Percentiles rank a stretch among this genome's conserved stretches.
Evolutionary conservation across 306 rosid species (phyloP).

Genomic region (Rosa chinensis): DNA sequence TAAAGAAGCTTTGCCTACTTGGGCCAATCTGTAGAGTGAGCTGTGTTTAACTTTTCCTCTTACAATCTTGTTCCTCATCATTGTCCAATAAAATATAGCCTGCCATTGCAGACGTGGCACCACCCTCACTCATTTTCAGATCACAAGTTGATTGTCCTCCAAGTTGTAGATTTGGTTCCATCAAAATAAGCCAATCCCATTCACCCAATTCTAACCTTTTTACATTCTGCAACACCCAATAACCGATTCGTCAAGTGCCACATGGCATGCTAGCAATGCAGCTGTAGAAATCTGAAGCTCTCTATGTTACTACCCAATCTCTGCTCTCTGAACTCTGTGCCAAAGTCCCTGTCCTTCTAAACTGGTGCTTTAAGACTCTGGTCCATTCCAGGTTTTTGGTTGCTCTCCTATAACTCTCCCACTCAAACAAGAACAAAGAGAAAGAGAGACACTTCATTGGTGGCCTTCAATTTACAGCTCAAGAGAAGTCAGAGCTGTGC

Average conservation of each 20-base stretch:
- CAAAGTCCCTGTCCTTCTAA: conserved; percentile 5
- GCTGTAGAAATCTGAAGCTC: conserved; percentile 7
- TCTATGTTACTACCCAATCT: conserved; percentile 9
- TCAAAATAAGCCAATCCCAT: not conserved
- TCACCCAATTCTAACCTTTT: conserved; percentile 5
- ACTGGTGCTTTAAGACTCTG: conserved; percentile 10
- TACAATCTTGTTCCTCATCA: conserved; percentile 32
- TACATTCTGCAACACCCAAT: not conserved
- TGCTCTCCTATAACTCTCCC: conserved; percentile 5
- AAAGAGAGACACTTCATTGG: not conserved
- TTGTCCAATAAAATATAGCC: conserved; percentile 20
- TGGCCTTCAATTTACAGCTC: conserved; percentile 25
- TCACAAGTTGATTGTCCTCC: conserved; percentile 16
- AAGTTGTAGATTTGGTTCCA: conserved; percentile 28
- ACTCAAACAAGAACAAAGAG: not conserved
- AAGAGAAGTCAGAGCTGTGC: conserved; percentile 8
- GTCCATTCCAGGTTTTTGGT: not conserved
- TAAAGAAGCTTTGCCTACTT: not conserved
- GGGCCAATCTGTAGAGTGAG: conserved; percentile 19
- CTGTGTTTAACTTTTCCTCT: conserved; percentile 12
- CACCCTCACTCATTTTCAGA: conserved; percentile 23
- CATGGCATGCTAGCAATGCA: conserved; percentile 19
- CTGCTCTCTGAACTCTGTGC: conserved; percentile 19
- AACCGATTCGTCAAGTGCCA: conserved; percentile 26
- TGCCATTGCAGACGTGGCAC: conserved; percentile 31